A percentile compares a stretch with the other conserved stretches of the same genome.
Conservation (phyloP, 345 rosid species). For the Abelmoschus esculentus region DNA sequence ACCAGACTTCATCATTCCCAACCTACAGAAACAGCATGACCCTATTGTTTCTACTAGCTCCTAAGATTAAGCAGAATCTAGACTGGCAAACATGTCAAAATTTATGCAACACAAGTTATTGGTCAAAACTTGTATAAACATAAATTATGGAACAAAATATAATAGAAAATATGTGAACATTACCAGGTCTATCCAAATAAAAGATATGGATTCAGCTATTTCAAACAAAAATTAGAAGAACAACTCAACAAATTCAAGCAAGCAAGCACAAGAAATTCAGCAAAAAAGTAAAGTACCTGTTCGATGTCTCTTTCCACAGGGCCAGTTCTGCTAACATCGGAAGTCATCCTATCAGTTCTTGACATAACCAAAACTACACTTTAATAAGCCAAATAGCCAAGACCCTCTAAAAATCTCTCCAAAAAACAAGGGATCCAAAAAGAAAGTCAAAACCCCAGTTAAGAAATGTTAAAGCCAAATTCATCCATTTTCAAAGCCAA, state of each 20-base stretch:
- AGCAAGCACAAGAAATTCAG: background rate
- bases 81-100: background rate
- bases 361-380: conserved; percentile 27
- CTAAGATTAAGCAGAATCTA: background rate
- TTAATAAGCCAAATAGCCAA: background rate
- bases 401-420: background rate
- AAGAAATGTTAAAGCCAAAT: conserved; percentile 3
- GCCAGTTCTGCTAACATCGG: conserved; percentile 87
- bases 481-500: conserved; percentile 33
- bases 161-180: background rate
- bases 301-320: conserved; percentile 86
- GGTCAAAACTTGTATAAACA: background rate
- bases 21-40: background rate
- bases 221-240: background rate
- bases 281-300: conserved; percentile 47
- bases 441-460: background rate
- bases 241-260: background rate
- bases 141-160: background rate
- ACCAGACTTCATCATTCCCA: background rate
- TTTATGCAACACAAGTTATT: background rate
- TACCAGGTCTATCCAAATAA: background rate
- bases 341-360: conserved; percentile 72
- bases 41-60: conserved; percentile 5
- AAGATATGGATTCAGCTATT: background rate
- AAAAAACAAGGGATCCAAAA: background rate